Evolutionary conservation across 2,329 filamentous ascomycete species (phyloP).

Genomic region (Cytospora paraplurivora): DNA sequence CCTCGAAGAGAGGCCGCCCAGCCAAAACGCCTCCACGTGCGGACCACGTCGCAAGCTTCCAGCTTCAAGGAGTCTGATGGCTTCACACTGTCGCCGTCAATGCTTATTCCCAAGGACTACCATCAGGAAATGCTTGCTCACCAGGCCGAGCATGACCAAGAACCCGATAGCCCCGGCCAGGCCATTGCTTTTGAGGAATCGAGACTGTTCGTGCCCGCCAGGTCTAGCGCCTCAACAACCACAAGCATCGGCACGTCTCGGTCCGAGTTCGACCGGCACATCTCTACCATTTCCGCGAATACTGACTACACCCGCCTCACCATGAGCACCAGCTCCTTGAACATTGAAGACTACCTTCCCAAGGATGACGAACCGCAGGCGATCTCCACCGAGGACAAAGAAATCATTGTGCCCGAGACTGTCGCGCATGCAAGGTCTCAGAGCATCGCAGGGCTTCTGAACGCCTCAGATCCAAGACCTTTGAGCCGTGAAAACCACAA

Average conservation of each 20-base stretch:
- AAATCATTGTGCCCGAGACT: constrained; percentile 18
- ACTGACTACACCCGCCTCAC: constrained; percentile 58
- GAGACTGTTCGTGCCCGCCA: constrained; percentile 42
- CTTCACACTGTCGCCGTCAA: constrained; percentile 61
- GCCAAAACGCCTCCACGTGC: constrained; percentile 40
- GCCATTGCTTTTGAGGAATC: constrained; percentile 39
- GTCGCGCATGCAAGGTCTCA: constrained; percentile 22
- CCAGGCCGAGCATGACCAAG: constrained; percentile 39
- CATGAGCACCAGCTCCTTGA: constrained; percentile 51
- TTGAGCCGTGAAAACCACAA: constrained; percentile 33
- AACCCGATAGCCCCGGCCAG: constrained; percentile 39
- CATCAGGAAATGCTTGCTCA: constrained; percentile 54
- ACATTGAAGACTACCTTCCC: constrained; percentile 37
- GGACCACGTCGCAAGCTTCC: constrained; percentile 50
- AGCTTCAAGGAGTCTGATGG: constrained; percentile 62
- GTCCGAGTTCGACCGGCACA: constrained; percentile 54
- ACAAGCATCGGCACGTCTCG: constrained; percentile 51
- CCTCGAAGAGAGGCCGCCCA: constrained; percentile 43
- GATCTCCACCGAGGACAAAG: constrained; percentile 30
- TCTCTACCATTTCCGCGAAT: constrained; percentile 54
- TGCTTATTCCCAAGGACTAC: constrained; percentile 64
- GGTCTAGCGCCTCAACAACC: constrained; percentile 59
- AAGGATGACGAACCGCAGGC: constrained; percentile 29
- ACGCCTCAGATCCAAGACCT: constrained; percentile 15
- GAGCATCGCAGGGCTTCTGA: constrained; percentile 22